Base-by-base conservation (phyloP, 2,329 filamentous ascomycete species). In the Zelopaecilomyces penicillatus region DNA sequence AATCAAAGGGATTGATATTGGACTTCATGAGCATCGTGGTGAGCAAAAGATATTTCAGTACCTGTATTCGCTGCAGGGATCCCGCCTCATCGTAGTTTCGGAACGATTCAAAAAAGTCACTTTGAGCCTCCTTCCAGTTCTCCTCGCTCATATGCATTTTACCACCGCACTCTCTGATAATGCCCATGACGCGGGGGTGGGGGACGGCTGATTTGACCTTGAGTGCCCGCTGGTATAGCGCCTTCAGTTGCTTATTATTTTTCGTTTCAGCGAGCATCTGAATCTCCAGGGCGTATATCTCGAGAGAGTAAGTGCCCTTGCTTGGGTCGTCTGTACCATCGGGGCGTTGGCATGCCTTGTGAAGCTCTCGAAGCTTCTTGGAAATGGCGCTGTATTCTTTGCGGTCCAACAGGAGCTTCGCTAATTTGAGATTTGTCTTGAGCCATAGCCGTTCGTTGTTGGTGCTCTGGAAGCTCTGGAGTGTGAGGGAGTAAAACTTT, bases 101-200 rank as follows among this genome's bases (percentile, higher is more conserved):
- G 73, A 98, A 98, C 1, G 91, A 95, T 65, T 98, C 93, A 65
- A 96, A 96, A 66, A 98, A 98, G 70, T 97, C 93, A 56, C 83
- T 91, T 67, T 97, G 90, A 1, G 93, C 93, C 59, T 90, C 87
- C 63, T 93, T 88, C 93, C 93, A 98, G 64, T 97, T 97, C 70
- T 97, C 93, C 73, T 98, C 93, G 64, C 87, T 93, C 93, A 98
- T 97, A 70, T 97, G 90, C 93, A 98, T 98, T 74, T 98, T 98
- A 56, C 93, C 93, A 58, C 93, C 93, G 63, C 93, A 98, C 69
- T 98, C 93, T 44, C 91, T 85, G 61, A 98, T 98, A 63, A 98
- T 91, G 42, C 93, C 93, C 88, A 97, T 96, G 63, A 98, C 95
- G 69, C 95, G 95, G 47, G 93, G 93, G 67, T 98, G 93, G 34